Base-by-base conservation (phyloP, 169 alveolate species). In the Plasmodium berghei region DNA sequence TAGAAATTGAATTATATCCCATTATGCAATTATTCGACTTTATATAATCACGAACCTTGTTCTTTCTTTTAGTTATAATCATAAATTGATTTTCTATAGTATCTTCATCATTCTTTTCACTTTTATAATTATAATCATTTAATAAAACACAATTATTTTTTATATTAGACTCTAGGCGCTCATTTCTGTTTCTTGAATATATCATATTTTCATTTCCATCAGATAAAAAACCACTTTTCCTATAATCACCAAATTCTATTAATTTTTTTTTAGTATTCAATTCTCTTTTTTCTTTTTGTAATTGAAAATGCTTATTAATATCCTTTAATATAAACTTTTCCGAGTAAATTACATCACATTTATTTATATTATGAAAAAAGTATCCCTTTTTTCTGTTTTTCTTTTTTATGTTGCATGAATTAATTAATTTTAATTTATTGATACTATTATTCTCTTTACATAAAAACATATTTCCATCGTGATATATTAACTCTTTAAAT, bases 1-100 rank as follows among this genome's bases (percentile, higher is more conserved):
- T 54, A n/a, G 72, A 46, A 59, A 54, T 18, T 12, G 77, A 40
- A 26, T 83, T 83, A 59, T 83, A 56, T n/a, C 85, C 77, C 40
- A 83, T 55, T 20, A 83, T 71, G 49, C 69, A 55, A 14, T 67
- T 24, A 34, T 62, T 8, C 3, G 83, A 56, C 12, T 61, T 69
- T 42, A 67, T 56, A 56, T 66, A 55, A 48, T 58, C 58, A 14
- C 56, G 22, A 26, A 1, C 40, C 40, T n/a, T 2, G 8, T 6
- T 24, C 22, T 54, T 24, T 54, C 9, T 74, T 74, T 48, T 62
- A n/a, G 46, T 74, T 56, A 49, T 74, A n/a, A 26, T 4, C 34
- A 20, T 61, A 34, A 34, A 34, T 20, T 59, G 40, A 10, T 61
- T 73, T 2, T n/a, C 34, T 26, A 61, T 34, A 12, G 42, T 73